A percentile compares a stretch with the other conserved stretches of the same genome.
phyloP scores from a whole-genome alignment of 116 monocot genomes.

The Zostera marina region DNA sequence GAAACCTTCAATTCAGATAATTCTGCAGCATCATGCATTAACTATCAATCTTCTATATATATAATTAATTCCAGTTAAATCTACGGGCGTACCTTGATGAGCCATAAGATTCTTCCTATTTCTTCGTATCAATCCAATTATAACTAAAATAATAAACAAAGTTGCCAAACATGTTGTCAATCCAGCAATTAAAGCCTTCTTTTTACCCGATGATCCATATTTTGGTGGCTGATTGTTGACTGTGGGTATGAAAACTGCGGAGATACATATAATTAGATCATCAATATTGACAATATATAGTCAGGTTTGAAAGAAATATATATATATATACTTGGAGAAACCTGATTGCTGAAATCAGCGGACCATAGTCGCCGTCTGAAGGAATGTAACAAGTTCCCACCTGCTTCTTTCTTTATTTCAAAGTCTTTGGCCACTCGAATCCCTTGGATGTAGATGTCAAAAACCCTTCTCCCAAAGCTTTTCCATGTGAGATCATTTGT shows the following conservation, averaged over 20 bases:
- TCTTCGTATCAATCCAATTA: background rate
- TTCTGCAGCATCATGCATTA: conserved; percentile 4
- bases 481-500: conserved; percentile 31
- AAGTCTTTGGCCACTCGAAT: conserved; percentile 19
- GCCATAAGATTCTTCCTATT: background rate
- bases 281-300: too few relatives aligned
- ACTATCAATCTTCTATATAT: too few relatives aligned
- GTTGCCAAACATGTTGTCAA: background rate
- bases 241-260: conserved; percentile 13
- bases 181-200: conserved; percentile 3
- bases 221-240: conserved; percentile 4
- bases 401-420: conserved; percentile 19
- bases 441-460: background rate
- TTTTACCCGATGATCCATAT: background rate
- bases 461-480: conserved; percentile 36
- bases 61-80: background rate
- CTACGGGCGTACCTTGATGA: conserved; percentile 3
- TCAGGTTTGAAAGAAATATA: too few relatives aligned
- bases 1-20: background rate
- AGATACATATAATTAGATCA: too few relatives aligned
- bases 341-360: conserved; percentile 5
- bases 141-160: conserved; percentile 2
- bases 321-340: conserved; percentile 10
- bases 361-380: background rate
- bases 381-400: conserved; percentile 10